phyloP scores from a whole-genome alignment of 805 yeast species.

The Pichia manshurica region DNA sequence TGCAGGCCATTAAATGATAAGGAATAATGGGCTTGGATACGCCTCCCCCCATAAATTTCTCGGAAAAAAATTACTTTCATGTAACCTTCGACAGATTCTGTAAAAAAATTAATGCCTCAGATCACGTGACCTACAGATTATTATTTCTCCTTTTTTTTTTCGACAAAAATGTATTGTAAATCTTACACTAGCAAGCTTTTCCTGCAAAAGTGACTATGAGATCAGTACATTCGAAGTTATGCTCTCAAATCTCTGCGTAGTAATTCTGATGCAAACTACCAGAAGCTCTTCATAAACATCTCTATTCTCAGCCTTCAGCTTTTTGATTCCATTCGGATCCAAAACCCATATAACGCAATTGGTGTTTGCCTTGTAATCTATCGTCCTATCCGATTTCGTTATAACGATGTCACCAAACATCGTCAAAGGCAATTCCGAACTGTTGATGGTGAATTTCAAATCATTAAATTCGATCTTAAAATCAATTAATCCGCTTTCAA shows the following conservation, averaged over 20 bases:
- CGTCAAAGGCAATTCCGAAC: slow-evolving; percentile 59
- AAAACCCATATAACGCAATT: slow-evolving; percentile 69
- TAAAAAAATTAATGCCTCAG: too few relatives aligned
- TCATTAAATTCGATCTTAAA: slow-evolving; percentile 39
- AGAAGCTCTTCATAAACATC: slow-evolving; percentile 60
- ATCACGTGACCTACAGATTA: too few relatives aligned
- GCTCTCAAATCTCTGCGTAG: slow-evolving; percentile 67
- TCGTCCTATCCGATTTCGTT: slow-evolving; percentile 34
- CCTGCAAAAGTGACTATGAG: slow-evolving; percentile 10
- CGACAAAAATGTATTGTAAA: too few relatives aligned
- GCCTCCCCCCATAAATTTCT: too few relatives aligned
- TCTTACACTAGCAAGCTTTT: too few relatives aligned
- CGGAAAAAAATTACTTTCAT: too few relatives aligned
- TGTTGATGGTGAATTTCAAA: slow-evolving; percentile 23
- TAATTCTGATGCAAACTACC: slow-evolving; percentile 53
- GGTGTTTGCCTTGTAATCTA: slow-evolving; percentile 36
- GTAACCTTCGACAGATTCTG: too few relatives aligned
- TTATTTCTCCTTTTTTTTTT: too few relatives aligned
- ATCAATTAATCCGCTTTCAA: slow-evolving; percentile 48
- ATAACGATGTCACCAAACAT: slow-evolving; percentile 59
- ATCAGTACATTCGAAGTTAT: slow-evolving; percentile 72
- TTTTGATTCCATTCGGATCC: slow-evolving; percentile 39
- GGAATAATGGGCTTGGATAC: too few relatives aligned
- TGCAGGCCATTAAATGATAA: too few relatives aligned
- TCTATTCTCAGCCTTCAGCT: slow-evolving; percentile 43